phyloP scores from a whole-genome alignment of 495 filamentous ascomycete genomes.

The Apodospora peruviana region DNA sequence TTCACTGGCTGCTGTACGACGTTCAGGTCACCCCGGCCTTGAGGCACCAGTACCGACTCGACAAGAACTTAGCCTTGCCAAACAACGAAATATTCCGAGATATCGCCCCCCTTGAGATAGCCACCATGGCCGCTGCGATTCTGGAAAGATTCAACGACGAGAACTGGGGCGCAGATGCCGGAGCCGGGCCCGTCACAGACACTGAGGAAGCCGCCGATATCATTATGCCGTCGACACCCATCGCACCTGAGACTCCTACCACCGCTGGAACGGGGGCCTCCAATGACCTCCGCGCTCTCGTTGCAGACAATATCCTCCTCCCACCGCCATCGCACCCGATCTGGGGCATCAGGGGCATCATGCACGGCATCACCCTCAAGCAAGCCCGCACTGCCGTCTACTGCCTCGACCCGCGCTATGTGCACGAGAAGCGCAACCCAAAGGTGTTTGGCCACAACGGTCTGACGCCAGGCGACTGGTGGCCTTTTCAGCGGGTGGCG shows the following conservation, averaged over 20 bases:
- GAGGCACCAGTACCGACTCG: background rate
- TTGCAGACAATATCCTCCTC: background rate
- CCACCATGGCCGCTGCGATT: background rate
- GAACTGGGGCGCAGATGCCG: background rate
- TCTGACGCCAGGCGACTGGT: slow-evolving; percentile 45
- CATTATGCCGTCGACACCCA: background rate
- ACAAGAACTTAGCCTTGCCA: background rate
- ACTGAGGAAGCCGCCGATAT: background rate
- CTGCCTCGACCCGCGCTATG: slow-evolving; percentile 21
- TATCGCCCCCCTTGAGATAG: background rate
- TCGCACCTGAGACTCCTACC: background rate
- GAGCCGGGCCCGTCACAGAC: background rate
- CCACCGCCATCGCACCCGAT: slow-evolving; percentile 23
- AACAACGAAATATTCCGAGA: background rate
- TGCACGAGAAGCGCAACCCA: slow-evolving; percentile 5
- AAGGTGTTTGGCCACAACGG: slow-evolving; percentile 43
- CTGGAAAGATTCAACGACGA: background rate
- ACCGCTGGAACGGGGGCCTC: background rate
- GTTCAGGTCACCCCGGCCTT: background rate
- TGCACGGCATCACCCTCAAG: slow-evolving; percentile 31
- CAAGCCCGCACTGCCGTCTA: slow-evolving; percentile 7
- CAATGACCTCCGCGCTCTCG: background rate
- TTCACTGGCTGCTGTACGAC: background rate
- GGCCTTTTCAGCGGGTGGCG: slow-evolving; percentile 41
- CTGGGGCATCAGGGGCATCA: slow-evolving; percentile 29